These are phyloP conservation scores for Oxyria digyna DNA, from an alignment of 148 eudicot species.

Conservation along the genomic window DNA sequence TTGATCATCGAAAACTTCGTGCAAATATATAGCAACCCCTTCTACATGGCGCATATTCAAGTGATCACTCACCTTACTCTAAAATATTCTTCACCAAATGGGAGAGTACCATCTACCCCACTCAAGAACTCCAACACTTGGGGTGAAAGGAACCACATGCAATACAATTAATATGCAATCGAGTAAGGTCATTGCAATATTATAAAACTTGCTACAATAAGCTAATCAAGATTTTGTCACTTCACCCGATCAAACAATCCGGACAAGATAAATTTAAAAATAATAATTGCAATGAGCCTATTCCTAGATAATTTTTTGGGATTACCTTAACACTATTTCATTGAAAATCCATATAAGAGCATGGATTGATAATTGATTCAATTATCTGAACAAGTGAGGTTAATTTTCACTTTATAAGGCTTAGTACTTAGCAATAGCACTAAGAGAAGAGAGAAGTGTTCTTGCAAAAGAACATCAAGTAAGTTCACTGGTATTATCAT, in stretches of 20 bases:
- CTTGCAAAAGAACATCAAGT: no score
- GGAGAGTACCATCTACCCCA: conserved; percentile 98
- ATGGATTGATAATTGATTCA: no score
- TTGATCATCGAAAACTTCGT: conserved; percentile 24
- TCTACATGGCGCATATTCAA: conserved; percentile 6
- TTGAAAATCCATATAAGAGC: not conserved
- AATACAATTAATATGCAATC: not conserved
- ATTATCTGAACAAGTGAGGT: no score
- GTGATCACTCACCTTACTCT: conserved; percentile 61
- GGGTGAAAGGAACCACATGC: conserved; percentile 98
- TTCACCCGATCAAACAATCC: not conserved
- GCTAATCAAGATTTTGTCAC: not conserved
- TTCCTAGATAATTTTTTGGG: not conserved
- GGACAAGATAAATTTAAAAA: not conserved
- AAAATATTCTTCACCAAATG: conserved; percentile 91
- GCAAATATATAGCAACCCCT: conserved; percentile 1
- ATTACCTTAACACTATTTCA: not conserved
- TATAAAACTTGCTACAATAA: not conserved
- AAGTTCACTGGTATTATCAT: no score
- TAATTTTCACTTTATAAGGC: no score
- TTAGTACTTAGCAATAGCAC: no score
- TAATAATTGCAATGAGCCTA: not conserved
- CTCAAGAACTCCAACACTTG: conserved; percentile 97
- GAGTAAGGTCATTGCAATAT: no score
- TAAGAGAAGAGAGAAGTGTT: no score